Evolutionary conservation across 345 rosid species (phyloP), one percentile per base, ranked within the genome.

Genomic region (Hypericum perforatum): DNA sequence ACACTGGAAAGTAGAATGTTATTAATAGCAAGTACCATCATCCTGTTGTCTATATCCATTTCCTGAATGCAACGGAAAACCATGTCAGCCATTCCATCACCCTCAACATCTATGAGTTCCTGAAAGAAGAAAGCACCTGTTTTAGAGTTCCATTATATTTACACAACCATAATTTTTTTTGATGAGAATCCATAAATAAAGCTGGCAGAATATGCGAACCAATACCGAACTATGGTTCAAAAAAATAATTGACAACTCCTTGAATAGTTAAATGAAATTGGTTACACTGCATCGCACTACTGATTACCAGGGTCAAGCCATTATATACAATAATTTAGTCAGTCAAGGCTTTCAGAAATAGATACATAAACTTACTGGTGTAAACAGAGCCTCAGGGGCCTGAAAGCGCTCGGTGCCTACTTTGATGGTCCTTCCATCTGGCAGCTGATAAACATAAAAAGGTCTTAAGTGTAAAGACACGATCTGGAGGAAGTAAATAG

Each of bases 71-170:
- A 92, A 68, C 85, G 96, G 64, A 92, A 91, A 62, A 87, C 98
- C 98, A 87, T 92, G 63, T 92, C 96, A 64, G 98, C 98, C 95
- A 88, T 83, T 52, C 98, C 98, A 81, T 92, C 98, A 63, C 96
- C 96, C 78, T 91, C 98, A 64, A 87, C 94, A 70, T 91, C 98
- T 60, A 87, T 83, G 62, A 88, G 94, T 63, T 85, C 98, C 98
- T 91, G 73, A 47, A 57, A 62, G 11, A 37, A 52, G 32, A 9
- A 62, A 64, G 5, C 47, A 51, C 40, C 41, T 7, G 46, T 13
- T 56, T 43, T 45, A 53, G 11, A 56, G 22, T 53, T 32, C 22
- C 41, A 13, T 44, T 59, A 16, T 41, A 36, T 41, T 32, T 51
- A 38, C 45, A 43, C 40, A 53, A 40, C 58, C 58, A 56, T n/a